Conservation (phyloP, 352 stramenopile species). For the Pythium rhizo-oryzae region DNA sequence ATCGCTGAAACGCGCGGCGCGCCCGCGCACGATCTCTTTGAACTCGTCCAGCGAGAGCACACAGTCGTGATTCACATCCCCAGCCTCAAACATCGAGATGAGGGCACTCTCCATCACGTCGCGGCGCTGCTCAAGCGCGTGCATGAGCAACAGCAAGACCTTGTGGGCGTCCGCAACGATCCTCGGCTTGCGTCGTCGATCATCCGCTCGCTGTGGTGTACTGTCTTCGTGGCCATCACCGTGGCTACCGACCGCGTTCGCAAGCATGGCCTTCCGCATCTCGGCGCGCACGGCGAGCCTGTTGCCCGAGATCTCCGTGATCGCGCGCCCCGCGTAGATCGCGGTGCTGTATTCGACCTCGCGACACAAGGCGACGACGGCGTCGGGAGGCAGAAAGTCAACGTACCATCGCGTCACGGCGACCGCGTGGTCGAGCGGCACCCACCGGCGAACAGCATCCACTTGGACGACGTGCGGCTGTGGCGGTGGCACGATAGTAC, state of each 20-base stretch:
- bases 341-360: conserved; percentile 74
- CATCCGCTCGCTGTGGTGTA: conserved; percentile 11
- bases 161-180: conserved; percentile 67
- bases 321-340: conserved; percentile 49
- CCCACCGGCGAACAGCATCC: conserved; percentile 55
- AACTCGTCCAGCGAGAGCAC: conserved; percentile 77
- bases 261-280: conserved; percentile 72
- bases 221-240: neutral
- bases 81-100: conserved; percentile 55
- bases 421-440: conserved; percentile 67
- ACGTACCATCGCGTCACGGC: conserved; percentile 65
- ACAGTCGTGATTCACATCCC: conserved; percentile 72
- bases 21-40: conserved; percentile 55
- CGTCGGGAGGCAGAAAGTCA: conserved; percentile 58
- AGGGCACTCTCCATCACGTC: conserved; percentile 58
- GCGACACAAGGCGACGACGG: conserved; percentile 57
- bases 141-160: conserved; percentile 56
- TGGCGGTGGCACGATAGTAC: neutral
- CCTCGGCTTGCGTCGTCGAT: conserved; percentile 25
- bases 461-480: conserved; percentile 51
- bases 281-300: conserved; percentile 66
- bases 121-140: conserved; percentile 58
- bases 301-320: conserved; percentile 65
- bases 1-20: conserved; percentile 64
- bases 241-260: conserved; percentile 17